Conservation (phyloP, 148 eudicot species). For the Cornus kousa region DNA sequence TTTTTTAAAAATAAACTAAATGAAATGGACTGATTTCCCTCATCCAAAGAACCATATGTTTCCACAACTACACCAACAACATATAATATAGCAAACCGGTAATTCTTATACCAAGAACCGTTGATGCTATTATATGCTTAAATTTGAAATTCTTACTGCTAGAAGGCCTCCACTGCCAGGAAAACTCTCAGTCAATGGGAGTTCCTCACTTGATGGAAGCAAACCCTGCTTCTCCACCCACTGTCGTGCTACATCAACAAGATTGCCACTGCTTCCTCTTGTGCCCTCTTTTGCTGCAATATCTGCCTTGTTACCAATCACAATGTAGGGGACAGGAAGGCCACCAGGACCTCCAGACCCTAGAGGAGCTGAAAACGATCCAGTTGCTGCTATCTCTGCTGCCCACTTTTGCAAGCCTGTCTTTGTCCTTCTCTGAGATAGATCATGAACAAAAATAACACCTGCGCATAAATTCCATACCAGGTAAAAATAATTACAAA, state of each 20-base stretch:
- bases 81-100: background rate
- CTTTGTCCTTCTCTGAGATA: constrained; percentile 86
- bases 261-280: constrained; percentile 91
- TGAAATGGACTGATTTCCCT: background rate
- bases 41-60: background rate
- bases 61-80: background rate
- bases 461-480: constrained; percentile 39
- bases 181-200: constrained; percentile 83
- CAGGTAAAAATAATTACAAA: background rate
- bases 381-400: constrained; percentile 73
- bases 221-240: constrained; percentile 99
- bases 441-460: constrained; percentile 88
- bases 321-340: constrained; percentile 90
- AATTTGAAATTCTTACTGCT: constrained; percentile 55
- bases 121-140: background rate
- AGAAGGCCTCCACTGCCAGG: constrained; percentile 77
- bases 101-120: background rate
- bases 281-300: constrained; percentile 75
- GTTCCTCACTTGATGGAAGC: constrained; percentile 83
- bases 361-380: constrained; percentile 89
- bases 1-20: no score
- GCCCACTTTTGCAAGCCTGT: constrained; percentile 89
- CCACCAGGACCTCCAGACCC: constrained; percentile 86
- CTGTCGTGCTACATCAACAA: constrained; percentile 89
- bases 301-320: constrained; percentile 91